These are phyloP conservation scores for Gorgonomyces haynaldii DNA, from an alignment of 192 early-diverging fungal genomes.

Conservation along the genomic window DNA sequence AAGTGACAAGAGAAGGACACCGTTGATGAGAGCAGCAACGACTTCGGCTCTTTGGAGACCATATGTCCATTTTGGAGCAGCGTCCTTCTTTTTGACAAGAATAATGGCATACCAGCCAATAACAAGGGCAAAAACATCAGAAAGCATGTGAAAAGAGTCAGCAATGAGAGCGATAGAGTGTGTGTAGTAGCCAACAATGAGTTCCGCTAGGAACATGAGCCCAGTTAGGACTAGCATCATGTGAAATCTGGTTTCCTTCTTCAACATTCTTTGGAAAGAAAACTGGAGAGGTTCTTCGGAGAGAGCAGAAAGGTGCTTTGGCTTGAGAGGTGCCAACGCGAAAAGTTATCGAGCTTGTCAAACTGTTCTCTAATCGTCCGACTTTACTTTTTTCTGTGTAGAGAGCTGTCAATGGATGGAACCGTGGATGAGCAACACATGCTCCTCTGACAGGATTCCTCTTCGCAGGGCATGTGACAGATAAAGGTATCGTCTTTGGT, in stretches of 20 bases:
- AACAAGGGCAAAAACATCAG: slow-evolving; percentile 33
- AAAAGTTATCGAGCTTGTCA: too few species aligned
- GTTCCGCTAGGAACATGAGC: slow-evolving; percentile 67
- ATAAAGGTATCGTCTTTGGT: neutral
- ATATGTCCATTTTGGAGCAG: slow-evolving; percentile 60
- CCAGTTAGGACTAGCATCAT: neutral
- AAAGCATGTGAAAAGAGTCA: slow-evolving; percentile 83
- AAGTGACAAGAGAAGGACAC: slow-evolving; percentile 78
- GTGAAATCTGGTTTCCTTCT: neutral
- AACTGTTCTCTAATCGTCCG: too few species aligned
- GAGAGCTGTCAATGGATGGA: too few species aligned
- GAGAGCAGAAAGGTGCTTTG: too few species aligned
- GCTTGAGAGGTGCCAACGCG: too few species aligned
- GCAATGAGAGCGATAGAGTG: slow-evolving; percentile 75
- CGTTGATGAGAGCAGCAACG: slow-evolving; percentile 85
- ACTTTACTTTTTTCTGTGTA: too few species aligned
- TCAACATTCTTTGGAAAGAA: neutral
- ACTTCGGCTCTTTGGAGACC: slow-evolving; percentile 88
- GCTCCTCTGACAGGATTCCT: too few species aligned
- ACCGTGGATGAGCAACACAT: too few species aligned
- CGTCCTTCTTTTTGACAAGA: slow-evolving; percentile 31
- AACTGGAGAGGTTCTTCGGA: too few species aligned
- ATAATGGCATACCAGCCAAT: slow-evolving; percentile 69
- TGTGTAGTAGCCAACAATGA: slow-evolving; percentile 63
- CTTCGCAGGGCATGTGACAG: too few species aligned